Base-by-base conservation (phyloP, 345 rosid genomes). In the Dipteronia dyeriana region DNA sequence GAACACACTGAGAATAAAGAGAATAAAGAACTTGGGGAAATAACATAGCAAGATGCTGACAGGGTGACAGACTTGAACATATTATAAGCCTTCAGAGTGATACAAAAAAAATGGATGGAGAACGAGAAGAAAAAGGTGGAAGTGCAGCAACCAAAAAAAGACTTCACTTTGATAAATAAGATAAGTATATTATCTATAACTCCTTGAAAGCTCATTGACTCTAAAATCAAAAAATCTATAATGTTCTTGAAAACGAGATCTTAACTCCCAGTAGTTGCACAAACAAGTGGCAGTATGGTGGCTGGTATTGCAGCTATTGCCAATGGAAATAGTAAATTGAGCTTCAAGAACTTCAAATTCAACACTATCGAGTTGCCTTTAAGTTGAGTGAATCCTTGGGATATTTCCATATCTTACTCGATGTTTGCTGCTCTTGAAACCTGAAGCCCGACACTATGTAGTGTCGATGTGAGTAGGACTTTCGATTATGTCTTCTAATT, bases 311-410 rank as follows among this genome's bases (percentile, higher is more conserved):
- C 66, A 6, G 6, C 38, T 34, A 34, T 41, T 2, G 5, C 6
- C 45, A 41, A 41, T 41, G 3, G 31, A 57, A 49, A 19, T 59
- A 39, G 26, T 20, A 56, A 38, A 25, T 29, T 47, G 61, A 63
- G 70, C 60, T 45, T 64, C 62, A 49, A 45, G 61, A 74, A 29
- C 60, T 74, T 63, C 59, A 19, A 62, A n/a, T 47, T 47, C 51
- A n/a, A 45, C 60, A 74, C 63, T 74, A 19, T 12, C 22, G 13
- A 64, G 25, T 63, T 45, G 59, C 70, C 39, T 29, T 16, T 13
- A 26, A n/a, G 20, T 64, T 31, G 66, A 74, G 61, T 74, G 29
- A 57, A 57, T 57, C 54, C 56, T 23, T 22, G 20, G 59, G 9
- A 39, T 29, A 11, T 10, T 19, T 0, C 13, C 22, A 57, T 10